A percentile compares a stretch with the other conserved stretches of the same genome.
These are phyloP conservation scores for Lophium mytilinum DNA, from an alignment of 495 filamentous ascomycete genomes.

Conservation along the genomic window DNA sequence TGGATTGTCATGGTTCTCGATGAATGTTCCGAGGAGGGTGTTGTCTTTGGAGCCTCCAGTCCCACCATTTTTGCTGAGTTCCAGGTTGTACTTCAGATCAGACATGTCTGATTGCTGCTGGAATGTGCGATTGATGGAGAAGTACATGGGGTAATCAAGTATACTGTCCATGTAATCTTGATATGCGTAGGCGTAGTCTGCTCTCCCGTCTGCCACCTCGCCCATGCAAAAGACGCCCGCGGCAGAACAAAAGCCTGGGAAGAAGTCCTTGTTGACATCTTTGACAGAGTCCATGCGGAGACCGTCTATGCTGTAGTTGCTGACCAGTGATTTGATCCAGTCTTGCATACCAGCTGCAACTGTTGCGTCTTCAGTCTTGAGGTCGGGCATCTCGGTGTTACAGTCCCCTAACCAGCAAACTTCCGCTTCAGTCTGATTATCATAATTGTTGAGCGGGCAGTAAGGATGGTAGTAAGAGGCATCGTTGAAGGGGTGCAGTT, in stretches of 20 bases:
- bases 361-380: slow-evolving; percentile 47
- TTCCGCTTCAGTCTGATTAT: slow-evolving; percentile 41
- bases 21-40: slow-evolving; percentile 58
- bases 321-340: slow-evolving; percentile 54
- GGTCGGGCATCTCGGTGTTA: slow-evolving; percentile 52
- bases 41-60: slow-evolving; percentile 34
- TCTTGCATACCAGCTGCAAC: slow-evolving; percentile 50
- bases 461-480: slow-evolving; percentile 52
- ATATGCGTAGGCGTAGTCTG: slow-evolving; percentile 52
- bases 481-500: slow-evolving; percentile 52
- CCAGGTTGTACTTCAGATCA: slow-evolving; percentile 1
- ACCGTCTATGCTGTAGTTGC: slow-evolving; percentile 59
- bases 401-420: slow-evolving; percentile 57
- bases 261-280: slow-evolving; percentile 62
- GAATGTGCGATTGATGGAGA: slow-evolving; percentile 56
- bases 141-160: slow-evolving; percentile 64
- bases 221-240: slow-evolving; percentile 64
- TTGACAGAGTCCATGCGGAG: slow-evolving; percentile 65
- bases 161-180: slow-evolving; percentile 52
- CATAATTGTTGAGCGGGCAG: slow-evolving; percentile 54
- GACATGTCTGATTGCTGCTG: slow-evolving; percentile 34
- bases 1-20: slow-evolving; percentile 69
- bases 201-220: slow-evolving; percentile 58
- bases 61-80: neutral
- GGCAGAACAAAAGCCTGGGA: slow-evolving; percentile 50